phyloP scores from a whole-genome alignment of 805 yeast species.

The Saccharomyces jurei region DNA sequence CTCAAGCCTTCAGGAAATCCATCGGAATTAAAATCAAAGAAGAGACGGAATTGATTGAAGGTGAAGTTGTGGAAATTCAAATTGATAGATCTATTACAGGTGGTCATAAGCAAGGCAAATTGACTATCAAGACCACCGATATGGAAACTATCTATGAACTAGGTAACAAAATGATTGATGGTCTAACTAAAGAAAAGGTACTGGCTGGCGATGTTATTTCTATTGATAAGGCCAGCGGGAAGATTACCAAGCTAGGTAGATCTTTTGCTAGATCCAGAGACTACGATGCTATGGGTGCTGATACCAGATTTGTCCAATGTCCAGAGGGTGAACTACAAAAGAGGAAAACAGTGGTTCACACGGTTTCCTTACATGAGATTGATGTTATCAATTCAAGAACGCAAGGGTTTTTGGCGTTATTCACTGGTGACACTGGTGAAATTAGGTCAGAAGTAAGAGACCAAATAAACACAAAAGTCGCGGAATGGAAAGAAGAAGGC shows the following conservation, averaged over 20 bases:
- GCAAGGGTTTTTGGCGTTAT: constrained; percentile 92
- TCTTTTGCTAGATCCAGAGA: constrained; percentile 94
- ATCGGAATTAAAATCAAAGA: constrained; percentile 94
- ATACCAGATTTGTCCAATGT: constrained; percentile 92
- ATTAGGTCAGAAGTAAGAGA: constrained; percentile 91
- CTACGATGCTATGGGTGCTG: constrained; percentile 98
- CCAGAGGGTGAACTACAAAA: constrained; percentile 98
- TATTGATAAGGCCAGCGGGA: constrained; percentile 92
- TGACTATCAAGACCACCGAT: constrained; percentile 93
- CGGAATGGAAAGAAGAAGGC: constrained; percentile 98
- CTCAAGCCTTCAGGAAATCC: constrained; percentile 92
- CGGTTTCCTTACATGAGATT: constrained; percentile 94
- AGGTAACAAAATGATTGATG: constrained; percentile 90
- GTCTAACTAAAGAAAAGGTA: constrained; percentile 88
- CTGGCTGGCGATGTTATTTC: constrained; percentile 95
- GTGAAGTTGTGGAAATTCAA: constrained; percentile 96
- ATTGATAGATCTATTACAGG: constrained; percentile 91
- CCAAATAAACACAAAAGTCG: constrained; percentile 92
- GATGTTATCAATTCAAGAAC: constrained; percentile 96
- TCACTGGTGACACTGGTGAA: constrained; percentile 96
- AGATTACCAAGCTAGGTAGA: constrained; percentile 88
- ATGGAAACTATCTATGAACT: constrained; percentile 97
- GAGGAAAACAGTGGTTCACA: constrained; percentile 91
- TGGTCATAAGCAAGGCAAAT: constrained; percentile 96
- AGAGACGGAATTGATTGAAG: constrained; percentile 95